Evolutionary conservation across 208 protist species (phyloP).

Genomic region (Phytomonas sp.): DNA sequence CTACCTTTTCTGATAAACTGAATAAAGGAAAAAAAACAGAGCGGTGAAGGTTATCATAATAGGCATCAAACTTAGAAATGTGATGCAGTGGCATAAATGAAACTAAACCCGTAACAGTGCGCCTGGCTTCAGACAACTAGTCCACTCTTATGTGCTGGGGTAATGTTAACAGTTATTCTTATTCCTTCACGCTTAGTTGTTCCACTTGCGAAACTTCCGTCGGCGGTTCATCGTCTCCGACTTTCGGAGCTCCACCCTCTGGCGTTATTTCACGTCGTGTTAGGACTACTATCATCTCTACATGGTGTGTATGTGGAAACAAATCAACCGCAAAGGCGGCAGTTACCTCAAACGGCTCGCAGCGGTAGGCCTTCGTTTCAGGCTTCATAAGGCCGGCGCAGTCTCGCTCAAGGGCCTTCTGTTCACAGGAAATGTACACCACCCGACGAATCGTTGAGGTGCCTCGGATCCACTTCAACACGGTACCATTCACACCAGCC

Average conservation of each 20-base stretch:
- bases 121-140: not conserved
- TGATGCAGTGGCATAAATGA: not conserved
- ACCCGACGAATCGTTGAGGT: conserved; percentile 78
- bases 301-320: conserved; percentile 94
- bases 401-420: conserved; percentile 85
- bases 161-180: not conserved
- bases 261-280: conserved; percentile 24
- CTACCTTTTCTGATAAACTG: not conserved
- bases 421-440: conserved; percentile 95
- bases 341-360: conserved; percentile 78
- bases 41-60: not conserved
- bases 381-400: conserved; percentile 73
- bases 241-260: conserved; percentile 1
- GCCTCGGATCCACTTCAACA: conserved; percentile 91
- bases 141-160: not conserved
- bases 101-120: not conserved
- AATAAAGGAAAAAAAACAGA: not conserved
- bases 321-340: conserved; percentile 89
- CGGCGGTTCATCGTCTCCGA: conserved; percentile 4
- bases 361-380: conserved; percentile 62
- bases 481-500: conserved; percentile 74
- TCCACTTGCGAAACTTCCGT: not conserved
- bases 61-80: not conserved
- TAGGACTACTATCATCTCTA: conserved; percentile 91
- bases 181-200: not conserved